phyloP scores from a whole-genome alignment of 495 filamentous ascomycete genomes.

The Podospora anserina region DNA sequence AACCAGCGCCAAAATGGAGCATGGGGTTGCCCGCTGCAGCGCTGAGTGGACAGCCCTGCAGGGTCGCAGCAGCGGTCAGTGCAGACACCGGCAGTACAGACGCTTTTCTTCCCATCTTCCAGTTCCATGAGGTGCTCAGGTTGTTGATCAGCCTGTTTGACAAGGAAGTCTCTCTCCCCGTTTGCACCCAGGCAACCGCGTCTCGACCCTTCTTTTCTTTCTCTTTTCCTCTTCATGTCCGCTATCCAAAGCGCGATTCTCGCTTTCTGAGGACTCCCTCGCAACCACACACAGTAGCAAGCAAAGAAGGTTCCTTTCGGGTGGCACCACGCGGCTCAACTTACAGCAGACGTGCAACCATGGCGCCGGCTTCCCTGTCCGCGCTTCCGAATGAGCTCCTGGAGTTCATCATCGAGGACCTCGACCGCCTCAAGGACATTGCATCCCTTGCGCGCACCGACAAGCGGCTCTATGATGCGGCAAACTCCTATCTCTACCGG shows the following conservation, averaged over 20 bases:
- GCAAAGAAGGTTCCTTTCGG: background rate
- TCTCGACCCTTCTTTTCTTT: background rate
- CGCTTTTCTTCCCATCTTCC: background rate
- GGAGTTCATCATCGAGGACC: conserved; percentile 27
- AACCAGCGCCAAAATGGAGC: background rate
- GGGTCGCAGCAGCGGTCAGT: conserved; percentile 2
- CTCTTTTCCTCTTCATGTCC: background rate
- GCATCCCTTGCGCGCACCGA: conserved; percentile 26
- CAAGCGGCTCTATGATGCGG: conserved; percentile 23
- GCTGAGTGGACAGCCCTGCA: background rate
- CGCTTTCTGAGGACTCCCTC: background rate
- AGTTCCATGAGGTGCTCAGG: no score
- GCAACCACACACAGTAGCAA: background rate
- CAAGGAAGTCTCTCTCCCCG: background rate
- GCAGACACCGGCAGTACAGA: background rate
- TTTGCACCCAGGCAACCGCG: background rate
- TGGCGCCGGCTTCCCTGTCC: conserved; percentile 8
- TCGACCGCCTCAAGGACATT: conserved; percentile 27
- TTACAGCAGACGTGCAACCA: background rate
- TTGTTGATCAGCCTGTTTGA: conserved; percentile 1
- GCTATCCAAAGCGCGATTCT: background rate
- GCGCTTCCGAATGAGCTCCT: conserved; percentile 31
- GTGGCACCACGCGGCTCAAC: background rate
- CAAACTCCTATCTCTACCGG: conserved; percentile 29
- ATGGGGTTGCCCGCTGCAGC: background rate